Evolutionary conservation across 306 rosid species (phyloP).

Genomic region (Prunus mira): DNA sequence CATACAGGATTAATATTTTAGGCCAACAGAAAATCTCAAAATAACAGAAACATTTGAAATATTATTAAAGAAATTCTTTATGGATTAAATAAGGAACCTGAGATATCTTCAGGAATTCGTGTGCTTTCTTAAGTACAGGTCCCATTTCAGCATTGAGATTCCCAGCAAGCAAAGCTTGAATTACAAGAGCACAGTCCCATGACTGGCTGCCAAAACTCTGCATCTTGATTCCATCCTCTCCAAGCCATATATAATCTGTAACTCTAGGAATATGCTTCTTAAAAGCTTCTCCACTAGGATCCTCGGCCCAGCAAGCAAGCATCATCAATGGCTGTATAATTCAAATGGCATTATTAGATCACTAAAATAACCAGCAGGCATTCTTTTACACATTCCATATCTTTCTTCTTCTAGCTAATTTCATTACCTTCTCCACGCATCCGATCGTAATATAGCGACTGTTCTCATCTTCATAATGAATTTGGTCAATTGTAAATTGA

Average conservation of each 20-base stretch:
- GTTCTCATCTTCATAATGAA: slow-evolving; percentile 37
- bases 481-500: slow-evolving; percentile 15
- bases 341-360: not conserved
- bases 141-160: slow-evolving; percentile 28
- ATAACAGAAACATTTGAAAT: not conserved
- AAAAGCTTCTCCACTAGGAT: slow-evolving; percentile 40
- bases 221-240: slow-evolving; percentile 46
- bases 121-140: slow-evolving; percentile 24
- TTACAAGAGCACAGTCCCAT: slow-evolving; percentile 37
- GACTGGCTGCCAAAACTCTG: slow-evolving; percentile 39
- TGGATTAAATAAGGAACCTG: not conserved
- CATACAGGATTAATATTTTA: not conserved
- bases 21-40: not conserved
- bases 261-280: slow-evolving; percentile 46
- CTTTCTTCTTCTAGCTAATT: not conserved
- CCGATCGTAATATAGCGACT: slow-evolving; percentile 44
- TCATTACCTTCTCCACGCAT: slow-evolving; percentile 42
- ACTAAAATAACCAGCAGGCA: not conserved
- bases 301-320: slow-evolving; percentile 44
- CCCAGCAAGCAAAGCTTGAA: slow-evolving; percentile 36
- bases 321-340: slow-evolving; percentile 29
- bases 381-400: not conserved
- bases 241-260: slow-evolving; percentile 35
- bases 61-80: not conserved
- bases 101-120: slow-evolving; percentile 27